These are phyloP conservation scores for Rubus parviflorus DNA, from an alignment of 306 rosid genomes.

Conservation along the genomic window DNA sequence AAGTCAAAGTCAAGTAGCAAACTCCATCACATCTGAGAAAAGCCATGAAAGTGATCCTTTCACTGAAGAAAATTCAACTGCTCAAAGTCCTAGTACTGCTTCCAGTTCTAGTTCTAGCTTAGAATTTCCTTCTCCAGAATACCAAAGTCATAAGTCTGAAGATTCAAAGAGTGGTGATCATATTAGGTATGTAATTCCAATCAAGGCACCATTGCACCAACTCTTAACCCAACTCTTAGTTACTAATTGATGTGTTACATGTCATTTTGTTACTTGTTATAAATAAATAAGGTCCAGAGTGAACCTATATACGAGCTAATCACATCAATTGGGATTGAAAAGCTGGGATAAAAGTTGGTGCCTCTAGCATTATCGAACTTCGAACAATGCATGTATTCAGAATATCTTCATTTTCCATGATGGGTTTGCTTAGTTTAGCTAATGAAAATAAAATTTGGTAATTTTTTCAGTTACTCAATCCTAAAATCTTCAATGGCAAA, in stretches of 20 bases:
- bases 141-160: constrained; percentile 30
- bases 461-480: constrained; percentile 41
- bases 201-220: constrained; percentile 8
- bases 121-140: constrained; percentile 27
- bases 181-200: constrained; percentile 43
- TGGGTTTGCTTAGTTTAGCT: constrained; percentile 19
- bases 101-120: constrained; percentile 21
- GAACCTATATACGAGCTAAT: background rate
- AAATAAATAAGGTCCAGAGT: background rate
- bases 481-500: constrained; percentile 43
- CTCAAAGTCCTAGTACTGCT: constrained; percentile 24
- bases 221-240: constrained; percentile 11
- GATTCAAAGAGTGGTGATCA: constrained; percentile 38
- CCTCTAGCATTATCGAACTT: background rate
- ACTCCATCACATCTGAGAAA: constrained; percentile 23
- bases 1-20: constrained; percentile 29
- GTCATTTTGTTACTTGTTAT: background rate
- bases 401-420: background rate
- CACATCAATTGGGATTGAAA: background rate
- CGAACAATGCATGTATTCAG: background rate
- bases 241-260: background rate
- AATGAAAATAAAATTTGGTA: constrained; percentile 13
- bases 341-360: background rate
- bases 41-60: constrained; percentile 29
- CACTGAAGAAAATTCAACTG: constrained; percentile 34